phyloP scores from a whole-genome alignment of 2,329 filamentous ascomycete genomes.

The Penicillium sp. region DNA sequence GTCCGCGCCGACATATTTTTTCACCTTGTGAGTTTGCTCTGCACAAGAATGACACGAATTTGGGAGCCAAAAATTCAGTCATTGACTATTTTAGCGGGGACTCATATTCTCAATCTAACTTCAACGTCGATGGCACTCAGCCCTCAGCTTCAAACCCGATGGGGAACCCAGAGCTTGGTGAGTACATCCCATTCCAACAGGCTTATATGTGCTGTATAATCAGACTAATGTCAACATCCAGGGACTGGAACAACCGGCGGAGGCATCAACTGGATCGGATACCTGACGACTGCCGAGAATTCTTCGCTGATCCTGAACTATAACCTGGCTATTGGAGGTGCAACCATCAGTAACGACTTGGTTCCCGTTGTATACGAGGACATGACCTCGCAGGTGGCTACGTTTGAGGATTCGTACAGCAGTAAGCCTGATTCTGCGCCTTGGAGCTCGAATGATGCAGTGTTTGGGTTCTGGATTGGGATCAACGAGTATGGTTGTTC shows the following conservation, averaged over 20 bases:
- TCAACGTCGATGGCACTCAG: conserved; percentile 56
- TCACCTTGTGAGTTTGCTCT: conserved; percentile 45
- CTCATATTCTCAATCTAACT: conserved; percentile 65
- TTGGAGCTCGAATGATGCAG: conserved; percentile 30
- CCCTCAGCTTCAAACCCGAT: conserved; percentile 61
- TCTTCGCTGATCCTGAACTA: conserved; percentile 54
- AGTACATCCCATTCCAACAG: not conserved
- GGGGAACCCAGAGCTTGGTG: conserved; percentile 59
- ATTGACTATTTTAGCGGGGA: conserved; percentile 51
- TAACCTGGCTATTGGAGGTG: conserved; percentile 60
- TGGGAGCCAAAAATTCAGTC: not conserved
- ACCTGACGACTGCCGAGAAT: conserved; percentile 54
- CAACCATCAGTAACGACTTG: conserved; percentile 57
- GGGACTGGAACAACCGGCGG: conserved; percentile 54
- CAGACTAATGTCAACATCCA: conserved; percentile 31
- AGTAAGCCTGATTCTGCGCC: conserved; percentile 34
- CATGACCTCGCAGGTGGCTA: conserved; percentile 54
- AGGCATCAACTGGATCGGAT: conserved; percentile 59
- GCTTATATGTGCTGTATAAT: not conserved
- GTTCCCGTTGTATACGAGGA: conserved; percentile 57
- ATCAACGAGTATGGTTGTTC: conserved; percentile 35
- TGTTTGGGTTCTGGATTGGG: conserved; percentile 41
- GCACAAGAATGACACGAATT: not conserved
- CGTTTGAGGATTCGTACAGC: conserved; percentile 48
- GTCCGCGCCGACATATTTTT: conserved; percentile 39